phyloP scores from a whole-genome alignment of 2,329 filamentous ascomycete genomes.

The Aspergillus sp. region DNA sequence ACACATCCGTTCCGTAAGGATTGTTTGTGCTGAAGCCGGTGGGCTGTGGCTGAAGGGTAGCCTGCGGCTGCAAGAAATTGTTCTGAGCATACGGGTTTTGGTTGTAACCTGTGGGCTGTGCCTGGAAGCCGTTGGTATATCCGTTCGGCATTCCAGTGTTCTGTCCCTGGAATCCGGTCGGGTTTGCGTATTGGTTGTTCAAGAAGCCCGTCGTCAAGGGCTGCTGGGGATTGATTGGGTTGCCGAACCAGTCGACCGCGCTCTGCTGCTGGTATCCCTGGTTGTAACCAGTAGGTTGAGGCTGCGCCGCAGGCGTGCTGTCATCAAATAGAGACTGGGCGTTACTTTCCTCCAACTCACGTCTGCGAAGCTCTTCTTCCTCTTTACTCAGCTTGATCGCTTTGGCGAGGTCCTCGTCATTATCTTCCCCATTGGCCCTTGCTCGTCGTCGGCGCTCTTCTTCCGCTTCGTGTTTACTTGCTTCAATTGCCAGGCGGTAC shows the following conservation, averaged over 20 bases:
- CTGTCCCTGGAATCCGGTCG: slow-evolving; percentile 67
- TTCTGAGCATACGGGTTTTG: slow-evolving; percentile 48
- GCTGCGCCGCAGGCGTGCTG: slow-evolving; percentile 58
- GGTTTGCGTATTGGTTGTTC: slow-evolving; percentile 71
- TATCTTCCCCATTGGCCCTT: slow-evolving; percentile 66
- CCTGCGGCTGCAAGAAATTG: slow-evolving; percentile 51
- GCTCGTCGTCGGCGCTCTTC: slow-evolving; percentile 77
- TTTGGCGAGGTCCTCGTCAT: slow-evolving; percentile 91
- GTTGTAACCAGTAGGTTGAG: slow-evolving; percentile 86
- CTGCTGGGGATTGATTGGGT: slow-evolving; percentile 78
- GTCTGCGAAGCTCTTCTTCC: slow-evolving; percentile 78
- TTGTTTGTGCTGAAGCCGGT: slow-evolving; percentile 58
- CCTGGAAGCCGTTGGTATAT: slow-evolving; percentile 66
- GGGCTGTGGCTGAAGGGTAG: slow-evolving; percentile 57
- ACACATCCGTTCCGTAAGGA: slow-evolving; percentile 54
- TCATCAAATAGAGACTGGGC: slow-evolving; percentile 88
- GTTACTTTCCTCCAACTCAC: slow-evolving; percentile 84
- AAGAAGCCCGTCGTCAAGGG: slow-evolving; percentile 68
- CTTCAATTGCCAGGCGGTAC: slow-evolving; percentile 86
- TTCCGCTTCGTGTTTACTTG: slow-evolving; percentile 92
- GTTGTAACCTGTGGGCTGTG: slow-evolving; percentile 70
- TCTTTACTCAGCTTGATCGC: slow-evolving; percentile 95
- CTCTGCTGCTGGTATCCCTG: slow-evolving; percentile 97
- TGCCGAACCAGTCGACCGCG: slow-evolving; percentile 95
- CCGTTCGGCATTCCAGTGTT: slow-evolving; percentile 68